A percentile compares a stretch with the other conserved stretches of the same genome.
Evolutionary conservation across 1,139 yeast species (phyloP).

Genomic region (Taiozyma sp.): DNA sequence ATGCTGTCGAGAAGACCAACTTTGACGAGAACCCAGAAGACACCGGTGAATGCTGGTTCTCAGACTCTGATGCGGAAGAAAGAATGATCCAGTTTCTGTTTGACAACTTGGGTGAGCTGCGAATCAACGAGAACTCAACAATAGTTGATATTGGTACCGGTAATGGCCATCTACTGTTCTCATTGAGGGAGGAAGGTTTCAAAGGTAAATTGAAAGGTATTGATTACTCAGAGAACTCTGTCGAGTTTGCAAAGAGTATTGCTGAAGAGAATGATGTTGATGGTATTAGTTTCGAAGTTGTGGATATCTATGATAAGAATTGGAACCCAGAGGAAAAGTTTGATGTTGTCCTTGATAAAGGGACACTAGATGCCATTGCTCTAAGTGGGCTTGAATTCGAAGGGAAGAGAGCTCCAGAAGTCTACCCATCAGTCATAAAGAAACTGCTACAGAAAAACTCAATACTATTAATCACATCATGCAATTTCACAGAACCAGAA

Average conservation of each 20-base stretch:
- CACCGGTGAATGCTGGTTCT: conserved; percentile 95
- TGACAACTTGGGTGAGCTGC: conserved; percentile 31
- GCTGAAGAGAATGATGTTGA: conserved; percentile 36
- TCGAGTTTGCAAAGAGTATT: conserved; percentile 62
- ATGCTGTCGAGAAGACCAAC: conserved; percentile 63
- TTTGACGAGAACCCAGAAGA: conserved; percentile 70
- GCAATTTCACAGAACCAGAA: conserved; percentile 86
- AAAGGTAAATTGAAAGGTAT: conserved; percentile 56
- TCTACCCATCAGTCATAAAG: conserved; percentile 58
- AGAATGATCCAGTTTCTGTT: conserved; percentile 66
- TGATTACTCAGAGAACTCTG: conserved; percentile 80
- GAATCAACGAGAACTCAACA: conserved; percentile 27
- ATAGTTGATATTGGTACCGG: conserved; percentile 92
- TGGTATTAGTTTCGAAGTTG: conserved; percentile 33
- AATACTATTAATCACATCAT: conserved; percentile 77
- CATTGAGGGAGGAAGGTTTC: conserved; percentile 56
- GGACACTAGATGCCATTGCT: conserved; percentile 96
- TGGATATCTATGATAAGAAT: conserved; percentile 35
- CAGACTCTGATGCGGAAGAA: conserved; percentile 85
- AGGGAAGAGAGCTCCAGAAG: conserved; percentile 35
- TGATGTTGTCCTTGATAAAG: conserved; percentile 84
- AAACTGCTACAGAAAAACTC: conserved; percentile 52
- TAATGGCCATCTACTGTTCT: conserved; percentile 82
- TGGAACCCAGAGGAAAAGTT: conserved; percentile 31
- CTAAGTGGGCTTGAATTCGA: conserved; percentile 55